These are phyloP conservation scores for Hypomyces perniciosus DNA, from an alignment of 2,329 filamentous ascomycete species.

Conservation along the genomic window DNA sequence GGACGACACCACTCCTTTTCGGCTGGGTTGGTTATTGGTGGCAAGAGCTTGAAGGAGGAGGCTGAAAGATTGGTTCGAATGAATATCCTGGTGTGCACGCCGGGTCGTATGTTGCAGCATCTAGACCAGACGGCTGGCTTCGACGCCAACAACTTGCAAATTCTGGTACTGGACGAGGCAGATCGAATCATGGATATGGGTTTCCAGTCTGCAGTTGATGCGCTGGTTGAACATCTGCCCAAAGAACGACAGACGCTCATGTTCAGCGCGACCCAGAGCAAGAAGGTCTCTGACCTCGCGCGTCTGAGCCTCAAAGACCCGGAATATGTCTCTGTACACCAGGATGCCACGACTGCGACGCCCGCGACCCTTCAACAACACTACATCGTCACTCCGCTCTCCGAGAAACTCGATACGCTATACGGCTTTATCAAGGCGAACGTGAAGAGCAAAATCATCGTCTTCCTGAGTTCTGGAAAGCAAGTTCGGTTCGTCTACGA, in stretches of 20 bases:
- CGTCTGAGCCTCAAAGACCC: slow-evolving; percentile 82
- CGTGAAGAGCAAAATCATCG: slow-evolving; percentile 88
- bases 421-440: slow-evolving; percentile 91
- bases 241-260: slow-evolving; percentile 82
- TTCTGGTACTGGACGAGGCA: slow-evolving; percentile 91
- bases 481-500: slow-evolving; percentile 96
- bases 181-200: slow-evolving; percentile 98
- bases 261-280: slow-evolving; percentile 95
- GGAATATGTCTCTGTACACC: slow-evolving; percentile 92
- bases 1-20: slow-evolving; percentile 86
- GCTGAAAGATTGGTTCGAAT: slow-evolving; percentile 78
- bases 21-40: slow-evolving; percentile 87
- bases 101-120: slow-evolving; percentile 91
- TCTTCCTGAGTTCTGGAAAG: slow-evolving; percentile 92
- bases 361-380: slow-evolving; percentile 82
- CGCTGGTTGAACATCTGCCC: slow-evolving; percentile 86
- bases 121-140: slow-evolving; percentile 89
- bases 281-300: slow-evolving; percentile 85
- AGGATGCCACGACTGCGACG: slow-evolving; percentile 71
- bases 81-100: slow-evolving; percentile 96
- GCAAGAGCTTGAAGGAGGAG: slow-evolving; percentile 83
- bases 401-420: slow-evolving; percentile 85
- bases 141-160: slow-evolving; percentile 83
- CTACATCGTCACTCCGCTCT: slow-evolving; percentile 78
- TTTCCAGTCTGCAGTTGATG: slow-evolving; percentile 84